These are phyloP conservation scores for Calycina marina DNA, from an alignment of 2,329 filamentous ascomycete species.

Conservation along the genomic window DNA sequence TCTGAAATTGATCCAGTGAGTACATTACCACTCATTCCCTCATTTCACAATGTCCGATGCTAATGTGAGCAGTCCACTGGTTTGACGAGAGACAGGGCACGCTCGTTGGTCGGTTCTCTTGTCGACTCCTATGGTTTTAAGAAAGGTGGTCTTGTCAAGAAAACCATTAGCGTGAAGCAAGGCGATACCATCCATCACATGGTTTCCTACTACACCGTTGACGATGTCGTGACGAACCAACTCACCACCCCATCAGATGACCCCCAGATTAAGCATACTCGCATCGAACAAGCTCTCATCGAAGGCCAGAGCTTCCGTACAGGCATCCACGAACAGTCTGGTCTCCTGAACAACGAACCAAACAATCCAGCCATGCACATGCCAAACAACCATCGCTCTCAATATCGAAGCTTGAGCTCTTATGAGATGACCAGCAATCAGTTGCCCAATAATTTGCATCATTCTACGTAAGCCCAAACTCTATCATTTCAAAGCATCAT, in stretches of 20 bases:
- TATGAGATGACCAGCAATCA: too few species aligned
- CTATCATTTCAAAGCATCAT: too few species aligned
- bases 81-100: constrained; percentile 19
- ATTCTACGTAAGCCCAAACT: too few species aligned
- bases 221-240: constrained; percentile 50
- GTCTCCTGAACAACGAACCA: too few species aligned
- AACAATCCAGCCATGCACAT: too few species aligned
- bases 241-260: constrained; percentile 45
- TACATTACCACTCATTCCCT: too few species aligned
- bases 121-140: constrained; percentile 89
- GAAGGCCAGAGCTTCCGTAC: constrained; percentile 52
- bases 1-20: too few species aligned
- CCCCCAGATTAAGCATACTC: constrained; percentile 32
- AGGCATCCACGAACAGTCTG: constrained; percentile 52
- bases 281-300: constrained; percentile 42
- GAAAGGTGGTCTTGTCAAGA: constrained; percentile 70
- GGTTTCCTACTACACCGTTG: constrained; percentile 75
- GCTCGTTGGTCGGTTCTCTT: constrained; percentile 56
- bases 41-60: too few species aligned
- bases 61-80: constrained; percentile 9
- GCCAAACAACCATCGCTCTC: too few species aligned
- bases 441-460: too few species aligned
- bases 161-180: constrained; percentile 72
- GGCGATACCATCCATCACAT: constrained; percentile 68
- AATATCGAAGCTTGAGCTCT: too few species aligned